These are phyloP conservation scores for Penicillium argentinense DNA, from an alignment of 495 filamentous ascomycete species.

Conservation along the genomic window DNA sequence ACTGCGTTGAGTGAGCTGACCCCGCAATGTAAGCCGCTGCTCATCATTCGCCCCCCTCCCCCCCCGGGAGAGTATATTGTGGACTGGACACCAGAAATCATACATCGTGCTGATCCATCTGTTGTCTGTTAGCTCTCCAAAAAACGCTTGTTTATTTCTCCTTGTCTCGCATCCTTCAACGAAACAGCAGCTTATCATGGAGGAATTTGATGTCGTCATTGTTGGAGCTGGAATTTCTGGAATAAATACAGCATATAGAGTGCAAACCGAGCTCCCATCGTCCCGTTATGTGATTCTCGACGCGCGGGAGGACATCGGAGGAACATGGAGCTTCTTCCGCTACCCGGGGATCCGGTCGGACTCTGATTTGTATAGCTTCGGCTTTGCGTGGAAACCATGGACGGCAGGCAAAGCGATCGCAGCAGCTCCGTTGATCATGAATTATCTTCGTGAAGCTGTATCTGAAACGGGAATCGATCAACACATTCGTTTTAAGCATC, in stretches of 20 bases:
- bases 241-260: constrained; percentile 62
- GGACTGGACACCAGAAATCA: no score
- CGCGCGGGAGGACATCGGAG: constrained; percentile 51
- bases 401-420: constrained; percentile 51
- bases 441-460: constrained; percentile 58
- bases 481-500: constrained; percentile 55
- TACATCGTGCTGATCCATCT: no score
- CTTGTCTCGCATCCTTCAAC: neutral
- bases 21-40: neutral
- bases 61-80: no score
- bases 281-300: constrained; percentile 57
- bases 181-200: neutral
- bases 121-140: no score
- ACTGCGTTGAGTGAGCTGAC: no score
- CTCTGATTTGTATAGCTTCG: constrained; percentile 58
- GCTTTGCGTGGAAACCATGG: constrained; percentile 63
- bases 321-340: constrained; percentile 63
- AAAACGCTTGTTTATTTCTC: neutral
- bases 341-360: constrained; percentile 63
- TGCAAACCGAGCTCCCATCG: constrained; percentile 54
- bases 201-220: neutral
- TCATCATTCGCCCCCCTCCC: no score
- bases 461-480: constrained; percentile 53
- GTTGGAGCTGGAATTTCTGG: constrained; percentile 3
- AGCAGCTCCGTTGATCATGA: constrained; percentile 46